These are phyloP conservation scores for Taphrina deformans DNA, from an alignment of 1,139 yeast species.

Conservation along the genomic window DNA sequence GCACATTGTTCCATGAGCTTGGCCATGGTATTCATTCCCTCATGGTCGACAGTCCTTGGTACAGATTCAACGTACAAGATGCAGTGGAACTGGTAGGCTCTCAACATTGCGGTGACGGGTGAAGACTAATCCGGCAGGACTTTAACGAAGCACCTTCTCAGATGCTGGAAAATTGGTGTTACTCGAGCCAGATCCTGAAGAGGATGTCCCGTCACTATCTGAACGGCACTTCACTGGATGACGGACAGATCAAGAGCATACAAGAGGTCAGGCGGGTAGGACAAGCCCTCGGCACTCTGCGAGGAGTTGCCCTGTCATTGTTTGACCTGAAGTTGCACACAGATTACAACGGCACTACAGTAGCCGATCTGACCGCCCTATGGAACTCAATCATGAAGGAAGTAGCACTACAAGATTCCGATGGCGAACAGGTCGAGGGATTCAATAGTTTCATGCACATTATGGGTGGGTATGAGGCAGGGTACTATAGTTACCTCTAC, in stretches of 20 bases:
- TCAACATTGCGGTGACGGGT: too few relatives aligned
- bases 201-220: constrained; percentile 64
- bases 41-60: constrained; percentile 63
- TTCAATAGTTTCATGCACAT: constrained; percentile 79
- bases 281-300: constrained; percentile 65
- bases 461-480: constrained; percentile 82
- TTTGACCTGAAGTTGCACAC: constrained; percentile 76
- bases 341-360: constrained; percentile 47
- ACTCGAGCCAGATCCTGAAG: constrained; percentile 65
- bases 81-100: not conserved
- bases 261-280: constrained; percentile 71
- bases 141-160: constrained; percentile 91
- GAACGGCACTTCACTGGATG: constrained; percentile 59
- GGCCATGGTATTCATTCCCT: constrained; percentile 87
- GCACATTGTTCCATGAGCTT: constrained; percentile 83
- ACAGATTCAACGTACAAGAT: constrained; percentile 55
- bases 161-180: constrained; percentile 85
- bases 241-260: constrained; percentile 60
- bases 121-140: too few relatives aligned
- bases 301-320: constrained; percentile 74
- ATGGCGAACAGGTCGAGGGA: constrained; percentile 59
- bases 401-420: constrained; percentile 42
- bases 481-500: constrained; percentile 84
- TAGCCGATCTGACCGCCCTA: constrained; percentile 47
- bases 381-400: constrained; percentile 50